Base-by-base conservation (phyloP, 495 filamentous ascomycete genomes). In the Staphylotrichum longicolle region DNA sequence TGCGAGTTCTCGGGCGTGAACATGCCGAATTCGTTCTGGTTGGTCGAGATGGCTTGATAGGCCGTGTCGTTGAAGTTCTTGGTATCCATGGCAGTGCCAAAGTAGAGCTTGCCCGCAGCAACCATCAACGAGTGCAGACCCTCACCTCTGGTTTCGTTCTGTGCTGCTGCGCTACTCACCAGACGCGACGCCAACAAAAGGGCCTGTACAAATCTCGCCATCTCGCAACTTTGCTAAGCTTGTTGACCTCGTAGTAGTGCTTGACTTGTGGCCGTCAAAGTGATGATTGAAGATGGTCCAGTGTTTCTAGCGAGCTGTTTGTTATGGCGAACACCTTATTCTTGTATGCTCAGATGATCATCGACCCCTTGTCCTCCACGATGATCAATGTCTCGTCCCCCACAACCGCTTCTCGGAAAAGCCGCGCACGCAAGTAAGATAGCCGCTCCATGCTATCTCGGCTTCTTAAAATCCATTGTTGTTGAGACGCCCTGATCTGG, bases 1-100 rank as follows among this genome's bases (percentile, higher is more conserved):
- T 81, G 78, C 15, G 76, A 74, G 69, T 87, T 87, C 11, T 78
- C 83, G 0, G 82, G 84, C 0, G 83, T 85, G 57, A 82, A 74
- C 60, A 82, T 73, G 32, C 84, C 83, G 57, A 85, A 86, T 61
- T 86, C 83, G 27, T 72, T 71, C 12, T 68, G 75, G 68, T 84
- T 79, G 64, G 55, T 61, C 27, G 73, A 44, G 66, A 77, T 78
- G 5, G 69, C 63, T 35, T 78, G 59, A 59, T 88, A 88, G 5
- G 74, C 58, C 1, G 71, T 63, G 70, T 88, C 81, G 37, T 70
- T 75, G 48, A 71, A 62, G 60, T 63, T 63, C 52, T 68, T 68
- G 27, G 61, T 63, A 39, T 73, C 71, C 41, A 57, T 71, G 37
- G 71, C 67, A 3, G 68, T 71, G 52, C 71, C 71, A 15, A 73